Evolutionary conservation across 1,284 basidiomycete genomes (phyloP).

Genomic region (Ceratobasidium sp.): DNA sequence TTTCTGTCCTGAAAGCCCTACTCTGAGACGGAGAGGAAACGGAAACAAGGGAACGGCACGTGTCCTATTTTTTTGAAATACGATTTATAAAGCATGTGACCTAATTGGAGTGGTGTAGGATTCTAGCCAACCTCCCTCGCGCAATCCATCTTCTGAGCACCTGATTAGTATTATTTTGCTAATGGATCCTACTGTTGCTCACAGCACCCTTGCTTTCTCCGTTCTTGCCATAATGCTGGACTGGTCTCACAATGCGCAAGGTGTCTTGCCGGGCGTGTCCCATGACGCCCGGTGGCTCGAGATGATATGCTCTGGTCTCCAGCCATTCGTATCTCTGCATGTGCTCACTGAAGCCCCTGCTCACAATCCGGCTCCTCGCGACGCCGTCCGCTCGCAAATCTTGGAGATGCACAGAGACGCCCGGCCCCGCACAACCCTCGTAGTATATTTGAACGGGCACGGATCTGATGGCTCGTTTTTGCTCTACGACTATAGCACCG

Average conservation of each 20-base stretch:
- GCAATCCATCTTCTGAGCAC: neutral
- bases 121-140: neutral
- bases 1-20: too few species aligned
- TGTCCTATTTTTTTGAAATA: too few species aligned
- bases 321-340: neutral
- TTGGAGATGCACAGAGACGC: neutral
- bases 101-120: neutral
- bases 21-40: too few species aligned
- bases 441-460: slow-evolving; percentile 20
- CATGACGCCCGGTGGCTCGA: slow-evolving; percentile 19
- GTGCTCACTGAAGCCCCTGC: too few species aligned
- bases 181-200: neutral
- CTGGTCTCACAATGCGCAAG: neutral
- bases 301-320: neutral
- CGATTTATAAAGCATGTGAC: too few species aligned
- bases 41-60: too few species aligned
- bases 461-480: slow-evolving; percentile 14
- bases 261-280: neutral
- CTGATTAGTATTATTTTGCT: neutral
- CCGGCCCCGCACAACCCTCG: neutral
- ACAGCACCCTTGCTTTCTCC: neutral
- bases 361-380: too few species aligned
- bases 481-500: neutral
- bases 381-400: neutral
- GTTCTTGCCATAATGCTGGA: neutral